Conservation (phyloP, 2,329 filamentous ascomycete species). For the Talaromyces sp. region DNA sequence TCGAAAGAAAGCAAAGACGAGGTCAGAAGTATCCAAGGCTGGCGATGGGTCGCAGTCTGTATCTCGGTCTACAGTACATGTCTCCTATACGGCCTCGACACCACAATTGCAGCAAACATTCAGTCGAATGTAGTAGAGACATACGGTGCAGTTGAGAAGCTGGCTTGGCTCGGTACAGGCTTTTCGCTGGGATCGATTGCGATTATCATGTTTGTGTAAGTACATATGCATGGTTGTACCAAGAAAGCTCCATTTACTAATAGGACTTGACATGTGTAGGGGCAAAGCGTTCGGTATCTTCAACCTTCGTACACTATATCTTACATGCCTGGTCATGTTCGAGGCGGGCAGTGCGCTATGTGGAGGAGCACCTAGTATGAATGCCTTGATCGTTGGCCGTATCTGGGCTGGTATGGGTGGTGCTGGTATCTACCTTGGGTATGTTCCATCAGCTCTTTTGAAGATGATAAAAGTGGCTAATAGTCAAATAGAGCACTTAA, state of each 20-base stretch:
- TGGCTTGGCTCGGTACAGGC: conserved; percentile 41
- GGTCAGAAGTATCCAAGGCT: conserved; percentile 5
- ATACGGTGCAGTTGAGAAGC: conserved; percentile 36
- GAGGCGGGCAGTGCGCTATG: conserved; percentile 38
- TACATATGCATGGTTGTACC: background rate
- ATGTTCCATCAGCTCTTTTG: background rate
- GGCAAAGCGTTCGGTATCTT: conserved; percentile 13
- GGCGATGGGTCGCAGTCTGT: conserved; percentile 11
- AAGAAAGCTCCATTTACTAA: background rate
- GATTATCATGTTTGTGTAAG: conserved; percentile 6
- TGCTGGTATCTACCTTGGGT: conserved; percentile 29
- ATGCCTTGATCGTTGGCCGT: conserved; percentile 46
- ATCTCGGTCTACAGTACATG: background rate
- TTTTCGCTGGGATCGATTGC: conserved; percentile 40
- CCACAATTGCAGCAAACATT: conserved; percentile 49
- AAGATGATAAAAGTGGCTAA: background rate
- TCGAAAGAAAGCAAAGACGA: background rate
- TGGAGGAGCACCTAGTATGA: conserved; percentile 45
- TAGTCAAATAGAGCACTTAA: background rate
- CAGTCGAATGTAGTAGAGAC: conserved; percentile 39
- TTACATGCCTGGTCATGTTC: conserved; percentile 27
- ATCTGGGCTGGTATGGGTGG: conserved; percentile 34
- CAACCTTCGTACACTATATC: conserved; percentile 2
- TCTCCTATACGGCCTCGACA: conserved; percentile 29
- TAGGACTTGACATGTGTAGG: background rate